Evolutionary conservation across 306 rosid genomes (phyloP).

Genomic region (Herpetospermum pedunculosum): DNA sequence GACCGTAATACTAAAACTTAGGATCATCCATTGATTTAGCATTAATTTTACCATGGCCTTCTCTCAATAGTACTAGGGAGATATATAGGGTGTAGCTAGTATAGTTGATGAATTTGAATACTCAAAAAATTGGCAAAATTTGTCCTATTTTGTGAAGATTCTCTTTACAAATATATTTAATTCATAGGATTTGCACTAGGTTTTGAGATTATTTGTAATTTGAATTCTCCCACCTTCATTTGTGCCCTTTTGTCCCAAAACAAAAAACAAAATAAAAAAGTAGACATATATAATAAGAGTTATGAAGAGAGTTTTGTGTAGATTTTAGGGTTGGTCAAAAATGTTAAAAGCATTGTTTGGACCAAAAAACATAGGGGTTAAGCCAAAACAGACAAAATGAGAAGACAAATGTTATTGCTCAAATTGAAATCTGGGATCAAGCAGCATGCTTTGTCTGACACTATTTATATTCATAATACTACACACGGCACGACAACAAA

Average conservation of each 20-base stretch:
- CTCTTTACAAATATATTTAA: neutral
- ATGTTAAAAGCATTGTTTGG: neutral
- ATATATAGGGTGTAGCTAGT: no score
- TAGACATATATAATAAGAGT: neutral
- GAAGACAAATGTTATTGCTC: neutral
- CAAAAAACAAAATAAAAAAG: neutral
- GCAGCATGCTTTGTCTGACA: slow-evolving; percentile 10
- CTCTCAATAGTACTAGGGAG: no score
- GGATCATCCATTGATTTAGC: no score
- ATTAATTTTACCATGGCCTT: no score
- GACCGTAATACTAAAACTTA: no score
- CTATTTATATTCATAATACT: neutral
- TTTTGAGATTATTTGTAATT: neutral
- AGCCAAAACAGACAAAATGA: neutral
- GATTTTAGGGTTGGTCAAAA: neutral
- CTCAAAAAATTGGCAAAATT: neutral
- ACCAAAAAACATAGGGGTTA: slow-evolving; percentile 1
- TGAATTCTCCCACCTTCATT: neutral
- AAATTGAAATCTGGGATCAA: slow-evolving; percentile 3
- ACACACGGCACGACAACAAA: neutral
- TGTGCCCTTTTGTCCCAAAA: neutral
- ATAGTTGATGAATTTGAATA: no score
- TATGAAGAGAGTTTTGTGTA: no score
- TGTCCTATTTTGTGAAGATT: neutral
- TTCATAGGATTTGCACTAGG: neutral